Evolutionary conservation across 139 green algal species (phyloP).

Genomic region (Chlorella sp.): DNA sequence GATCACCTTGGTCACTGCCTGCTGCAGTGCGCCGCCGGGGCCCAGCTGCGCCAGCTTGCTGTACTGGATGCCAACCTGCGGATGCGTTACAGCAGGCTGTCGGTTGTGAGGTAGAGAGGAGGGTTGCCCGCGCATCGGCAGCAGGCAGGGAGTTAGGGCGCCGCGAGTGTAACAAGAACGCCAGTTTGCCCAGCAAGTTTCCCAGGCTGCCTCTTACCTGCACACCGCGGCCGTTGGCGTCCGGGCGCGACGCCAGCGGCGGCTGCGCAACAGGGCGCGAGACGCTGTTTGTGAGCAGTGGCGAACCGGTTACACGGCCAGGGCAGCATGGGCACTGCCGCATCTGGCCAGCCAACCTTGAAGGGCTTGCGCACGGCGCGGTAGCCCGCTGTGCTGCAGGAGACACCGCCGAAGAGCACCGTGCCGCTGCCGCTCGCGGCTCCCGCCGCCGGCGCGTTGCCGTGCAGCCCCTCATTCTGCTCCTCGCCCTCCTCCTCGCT

Average conservation of each 20-base stretch:
- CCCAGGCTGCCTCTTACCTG: neutral
- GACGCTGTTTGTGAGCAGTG: too few relatives aligned
- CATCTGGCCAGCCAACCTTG: too few relatives aligned
- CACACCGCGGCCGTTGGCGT: slow-evolving; percentile 23
- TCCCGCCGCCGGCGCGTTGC: neutral
- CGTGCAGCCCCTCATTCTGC: slow-evolving; percentile 21
- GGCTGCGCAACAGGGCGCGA: neutral
- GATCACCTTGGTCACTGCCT: slow-evolving; percentile 16
- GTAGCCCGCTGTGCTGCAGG: neutral
- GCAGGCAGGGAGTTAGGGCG: too few relatives aligned
- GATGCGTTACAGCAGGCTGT: too few relatives aligned
- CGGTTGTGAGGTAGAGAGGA: too few relatives aligned
- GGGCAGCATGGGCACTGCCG: too few relatives aligned
- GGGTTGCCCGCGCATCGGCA: too few relatives aligned
- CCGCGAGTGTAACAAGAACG: too few relatives aligned
- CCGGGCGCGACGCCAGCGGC: slow-evolving; percentile 16
- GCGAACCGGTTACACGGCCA: too few relatives aligned
- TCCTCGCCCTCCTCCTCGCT: neutral
- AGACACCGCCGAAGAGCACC: neutral
- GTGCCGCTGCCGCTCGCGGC: neutral
- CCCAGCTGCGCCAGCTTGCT: neutral
- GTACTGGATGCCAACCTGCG: slow-evolving; percentile 10
- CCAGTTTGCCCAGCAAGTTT: too few relatives aligned
- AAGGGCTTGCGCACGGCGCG: slow-evolving; percentile 24
- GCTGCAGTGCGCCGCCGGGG: slow-evolving; percentile 14